Evolutionary conservation across 148 eudicot genomes (phyloP).

Genomic region (Talinum fruticosum): DNA sequence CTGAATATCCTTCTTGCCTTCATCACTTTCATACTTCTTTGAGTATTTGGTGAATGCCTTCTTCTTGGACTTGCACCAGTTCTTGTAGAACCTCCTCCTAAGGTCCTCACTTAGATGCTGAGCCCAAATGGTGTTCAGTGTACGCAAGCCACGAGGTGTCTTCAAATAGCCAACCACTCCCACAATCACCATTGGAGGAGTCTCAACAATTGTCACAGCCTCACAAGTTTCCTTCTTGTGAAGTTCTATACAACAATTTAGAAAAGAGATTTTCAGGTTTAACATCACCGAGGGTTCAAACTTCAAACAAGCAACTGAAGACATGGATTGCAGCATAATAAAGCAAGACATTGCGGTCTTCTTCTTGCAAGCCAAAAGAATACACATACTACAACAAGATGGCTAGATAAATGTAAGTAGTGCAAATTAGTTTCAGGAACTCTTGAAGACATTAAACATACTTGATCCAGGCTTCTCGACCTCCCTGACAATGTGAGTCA

Average conservation of each 20-base stretch:
- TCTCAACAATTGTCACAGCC: constrained; percentile 78
- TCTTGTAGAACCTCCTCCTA: constrained; percentile 77
- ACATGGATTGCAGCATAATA: not conserved
- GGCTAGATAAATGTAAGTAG: not conserved
- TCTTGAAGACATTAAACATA: constrained; percentile 20
- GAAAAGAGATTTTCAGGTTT: not conserved
- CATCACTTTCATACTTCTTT: constrained; percentile 53
- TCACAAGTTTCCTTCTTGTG: constrained; percentile 89
- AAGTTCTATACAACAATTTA: constrained; percentile 37
- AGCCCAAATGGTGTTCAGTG: constrained; percentile 81
- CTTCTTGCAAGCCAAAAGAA: too few relatives aligned
- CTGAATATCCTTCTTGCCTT: constrained; percentile 74
- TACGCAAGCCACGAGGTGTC: constrained; percentile 74
- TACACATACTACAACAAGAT: too few relatives aligned
- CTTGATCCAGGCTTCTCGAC: constrained; percentile 86
- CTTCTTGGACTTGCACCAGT: constrained; percentile 86
- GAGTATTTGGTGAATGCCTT: constrained; percentile 74
- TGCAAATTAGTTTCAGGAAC: too few relatives aligned
- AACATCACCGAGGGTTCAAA: not conserved
- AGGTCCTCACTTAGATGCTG: constrained; percentile 72
- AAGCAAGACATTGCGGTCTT: not conserved
- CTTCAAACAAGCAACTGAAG: too few relatives aligned
- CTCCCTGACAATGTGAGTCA: constrained; percentile 82
- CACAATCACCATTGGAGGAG: constrained; percentile 72
- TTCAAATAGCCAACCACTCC: constrained; percentile 75